Percentiles rank a stretch among this genome's conserved stretches.
phyloP scores from a whole-genome alignment of 164 flowering plant species.

The Berberis thunbergii region DNA sequence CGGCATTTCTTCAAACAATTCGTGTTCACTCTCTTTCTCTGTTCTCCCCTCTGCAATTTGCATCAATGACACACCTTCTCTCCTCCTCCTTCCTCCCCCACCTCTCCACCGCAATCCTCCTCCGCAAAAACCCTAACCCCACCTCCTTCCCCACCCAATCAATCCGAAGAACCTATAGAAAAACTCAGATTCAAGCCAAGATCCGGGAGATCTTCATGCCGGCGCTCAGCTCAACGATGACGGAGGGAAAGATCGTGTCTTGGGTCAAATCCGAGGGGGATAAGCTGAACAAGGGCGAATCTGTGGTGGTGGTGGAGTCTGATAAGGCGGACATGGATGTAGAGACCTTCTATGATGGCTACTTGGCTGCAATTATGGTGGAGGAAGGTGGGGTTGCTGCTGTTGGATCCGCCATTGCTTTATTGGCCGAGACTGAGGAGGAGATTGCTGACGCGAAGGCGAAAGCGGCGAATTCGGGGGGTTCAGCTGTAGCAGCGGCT shows the following conservation, averaged over 20 bases:
- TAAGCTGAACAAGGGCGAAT: constrained; percentile 77
- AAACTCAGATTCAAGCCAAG: constrained; percentile 42
- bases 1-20: not conserved
- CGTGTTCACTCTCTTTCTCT: not conserved
- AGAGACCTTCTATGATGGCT: constrained; percentile 95
- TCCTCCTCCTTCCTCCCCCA: not conserved
- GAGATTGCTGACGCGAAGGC: constrained; percentile 69
- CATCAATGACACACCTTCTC: not conserved
- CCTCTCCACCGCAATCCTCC: not conserved
- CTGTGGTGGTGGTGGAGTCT: constrained; percentile 95
- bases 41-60: not conserved
- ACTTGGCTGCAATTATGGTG: constrained; percentile 80
- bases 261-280: constrained; percentile 96
- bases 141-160: not conserved
- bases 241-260: constrained; percentile 91
- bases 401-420: constrained; percentile 95
- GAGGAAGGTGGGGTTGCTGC: constrained; percentile 88
- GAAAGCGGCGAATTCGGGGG: constrained; percentile 25
- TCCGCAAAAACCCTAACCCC: not conserved
- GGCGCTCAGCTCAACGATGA: constrained; percentile 95
- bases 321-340: constrained; percentile 99
- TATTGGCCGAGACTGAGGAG: constrained; percentile 79
- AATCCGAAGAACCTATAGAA: not conserved
- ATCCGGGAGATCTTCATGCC: constrained; percentile 99
- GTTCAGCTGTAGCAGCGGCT: constrained; percentile 8